These are phyloP conservation scores for Backusella westeae DNA, from an alignment of 192 early-diverging fungal genomes.

Conservation along the genomic window DNA sequence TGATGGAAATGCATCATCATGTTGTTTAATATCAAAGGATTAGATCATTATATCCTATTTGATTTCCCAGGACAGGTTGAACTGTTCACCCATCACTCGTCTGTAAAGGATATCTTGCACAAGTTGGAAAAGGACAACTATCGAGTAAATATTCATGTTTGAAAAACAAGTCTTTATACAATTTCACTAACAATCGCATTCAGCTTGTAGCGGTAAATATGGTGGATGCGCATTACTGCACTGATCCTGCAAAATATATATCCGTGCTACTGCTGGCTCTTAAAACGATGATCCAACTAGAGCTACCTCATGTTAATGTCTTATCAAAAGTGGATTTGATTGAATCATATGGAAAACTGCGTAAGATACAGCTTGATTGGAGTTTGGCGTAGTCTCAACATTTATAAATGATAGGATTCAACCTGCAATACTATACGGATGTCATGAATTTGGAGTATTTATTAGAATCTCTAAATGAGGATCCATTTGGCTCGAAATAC, in stretches of 20 bases:
- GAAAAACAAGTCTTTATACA: no score
- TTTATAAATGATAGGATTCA: slow-evolving; percentile 58
- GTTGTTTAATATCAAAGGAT: background rate
- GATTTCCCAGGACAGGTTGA: slow-evolving; percentile 99
- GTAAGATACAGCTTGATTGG: slow-evolving; percentile 24
- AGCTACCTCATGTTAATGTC: slow-evolving; percentile 96
- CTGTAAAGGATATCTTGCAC: slow-evolving; percentile 76
- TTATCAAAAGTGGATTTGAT: slow-evolving; percentile 94
- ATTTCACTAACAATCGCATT: background rate
- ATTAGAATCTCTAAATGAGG: slow-evolving; percentile 71
- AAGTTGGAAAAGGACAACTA: slow-evolving; percentile 68
- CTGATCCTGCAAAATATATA: slow-evolving; percentile 91
- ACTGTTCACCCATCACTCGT: slow-evolving; percentile 91
- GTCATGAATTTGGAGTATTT: slow-evolving; percentile 89
- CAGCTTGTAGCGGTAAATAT: slow-evolving; percentile 81
- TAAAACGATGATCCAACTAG: slow-evolving; percentile 91
- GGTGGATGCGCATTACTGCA: slow-evolving; percentile 90
- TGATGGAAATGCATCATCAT: background rate
- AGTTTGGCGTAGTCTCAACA: no score
- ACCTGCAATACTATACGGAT: slow-evolving; percentile 93
- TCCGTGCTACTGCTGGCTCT: slow-evolving; percentile 86
- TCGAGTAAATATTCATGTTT: slow-evolving; percentile 44
- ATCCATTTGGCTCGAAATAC: slow-evolving; percentile 64
- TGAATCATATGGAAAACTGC: slow-evolving; percentile 69
- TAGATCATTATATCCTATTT: slow-evolving; percentile 90